Base-by-base conservation (phyloP, 1,284 basidiomycete genomes). In the Grifola frondosa region DNA sequence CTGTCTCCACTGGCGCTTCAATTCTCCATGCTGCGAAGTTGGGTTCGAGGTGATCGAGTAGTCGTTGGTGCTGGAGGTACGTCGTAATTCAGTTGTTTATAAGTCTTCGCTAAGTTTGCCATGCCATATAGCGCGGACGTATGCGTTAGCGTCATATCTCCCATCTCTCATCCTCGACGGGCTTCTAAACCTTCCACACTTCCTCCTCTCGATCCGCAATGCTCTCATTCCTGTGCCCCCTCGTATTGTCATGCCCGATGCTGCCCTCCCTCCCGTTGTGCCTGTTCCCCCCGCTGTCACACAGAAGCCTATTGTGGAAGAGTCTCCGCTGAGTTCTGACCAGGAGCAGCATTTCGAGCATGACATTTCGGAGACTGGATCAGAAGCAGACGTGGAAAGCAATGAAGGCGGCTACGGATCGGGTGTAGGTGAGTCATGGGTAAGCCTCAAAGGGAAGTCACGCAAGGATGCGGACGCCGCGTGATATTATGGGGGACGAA, bases 51-150 rank as follows among this genome's bases (percentile, higher is more conserved):
- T 2, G 75, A 84, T 38, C 65, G 83, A 30, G 75, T 87, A 54
- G 74, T 78, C 13, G 66, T 89, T 39, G 88, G 87, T 48, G 82
- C 87, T 40, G 87, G 87, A 62, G 85, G 85, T 88, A 54, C 56
- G 75, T 64, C 13, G 9, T 30, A 20, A n/a, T n/a, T n/a, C n/a
- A n/a, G n/a, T n/a, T n/a, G n/a, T n/a, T n/a, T n/a, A n/a, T n/a
- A n/a, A n/a, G n/a, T n/a, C n/a, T n/a, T n/a, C n/a, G n/a, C n/a
- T n/a, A n/a, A n/a, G n/a, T n/a, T n/a, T n/a, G n/a, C n/a, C n/a
- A 31, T 30, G 37, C 19, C 8, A 35, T 56, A 15, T 48, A 87
- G 85, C 84, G 8, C 65, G 69, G 30, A 86, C 84, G 6, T 88
- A 88, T 50, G 69, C 70, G 38, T 37, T 80, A 23, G 86, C 85